phyloP scores from a whole-genome alignment of 441 rosid genomes.

The Breynia disticha region DNA sequence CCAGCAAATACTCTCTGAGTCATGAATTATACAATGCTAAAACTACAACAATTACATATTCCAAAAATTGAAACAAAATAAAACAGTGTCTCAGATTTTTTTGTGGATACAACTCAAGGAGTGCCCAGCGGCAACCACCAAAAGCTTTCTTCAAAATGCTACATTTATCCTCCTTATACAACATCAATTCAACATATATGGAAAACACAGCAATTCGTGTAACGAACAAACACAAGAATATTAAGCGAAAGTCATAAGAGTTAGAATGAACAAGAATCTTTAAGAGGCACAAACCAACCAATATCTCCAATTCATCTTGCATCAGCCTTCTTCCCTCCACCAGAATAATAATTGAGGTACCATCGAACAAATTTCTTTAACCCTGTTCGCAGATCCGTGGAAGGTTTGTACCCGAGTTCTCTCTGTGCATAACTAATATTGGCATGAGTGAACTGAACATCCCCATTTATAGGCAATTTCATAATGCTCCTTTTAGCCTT shows the following conservation, averaged over 20 bases:
- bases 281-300: conserved; percentile 17
- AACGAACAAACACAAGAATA: conserved; percentile 18
- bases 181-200: conserved; percentile 29
- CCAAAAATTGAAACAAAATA: conserved; percentile 16
- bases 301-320: conserved; percentile 31
- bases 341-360: conserved; percentile 72
- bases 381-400: conserved; percentile 82
- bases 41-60: conserved; percentile 46
- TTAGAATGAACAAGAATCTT: conserved; percentile 35
- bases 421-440: conserved; percentile 78
- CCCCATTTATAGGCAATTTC: conserved; percentile 89
- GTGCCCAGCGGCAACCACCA: conserved; percentile 26
- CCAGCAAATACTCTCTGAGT: conserved; percentile 38
- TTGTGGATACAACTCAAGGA: conserved; percentile 26
- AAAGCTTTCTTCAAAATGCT: conserved; percentile 28
- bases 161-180: conserved; percentile 25
- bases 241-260: conserved; percentile 38
- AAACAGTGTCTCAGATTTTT: conserved; percentile 24
- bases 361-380: conserved; percentile 92
- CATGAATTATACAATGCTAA: conserved; percentile 37
- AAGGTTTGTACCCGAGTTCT: conserved; percentile 82
- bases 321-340: conserved; percentile 48
- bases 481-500: conserved; percentile 74
- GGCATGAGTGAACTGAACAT: conserved; percentile 90
- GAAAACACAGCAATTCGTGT: conserved; percentile 23